A percentile compares a stretch with the other conserved stretches of the same genome.
phyloP scores from a whole-genome alignment of 2,329 filamentous ascomycete genomes.

The Ampelomyces quisqualis region DNA sequence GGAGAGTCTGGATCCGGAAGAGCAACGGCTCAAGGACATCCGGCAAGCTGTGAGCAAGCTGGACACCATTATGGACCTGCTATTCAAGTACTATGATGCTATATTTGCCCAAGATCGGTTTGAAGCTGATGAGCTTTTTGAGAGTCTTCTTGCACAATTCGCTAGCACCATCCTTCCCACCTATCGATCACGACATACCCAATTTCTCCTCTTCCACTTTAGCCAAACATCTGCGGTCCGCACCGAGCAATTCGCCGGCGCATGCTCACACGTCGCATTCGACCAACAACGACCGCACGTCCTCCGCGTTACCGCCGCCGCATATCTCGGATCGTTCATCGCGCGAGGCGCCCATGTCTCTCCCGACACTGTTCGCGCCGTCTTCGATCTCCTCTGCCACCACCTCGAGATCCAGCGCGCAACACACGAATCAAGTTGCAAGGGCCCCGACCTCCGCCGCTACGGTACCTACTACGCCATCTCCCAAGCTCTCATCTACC shows the following conservation, averaged over 20 bases:
- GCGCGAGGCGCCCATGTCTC: constrained; percentile 83
- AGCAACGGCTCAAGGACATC: constrained; percentile 65
- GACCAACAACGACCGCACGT: constrained; percentile 65
- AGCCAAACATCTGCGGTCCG: constrained; percentile 77
- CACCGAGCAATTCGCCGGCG: constrained; percentile 78
- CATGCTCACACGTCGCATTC: constrained; percentile 71
- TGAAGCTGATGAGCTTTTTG: constrained; percentile 71
- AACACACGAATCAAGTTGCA: constrained; percentile 71
- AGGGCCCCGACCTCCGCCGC: constrained; percentile 79
- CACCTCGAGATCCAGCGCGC: constrained; percentile 75
- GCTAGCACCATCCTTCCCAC: constrained; percentile 84
- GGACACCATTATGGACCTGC: constrained; percentile 81
- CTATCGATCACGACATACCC: constrained; percentile 87
- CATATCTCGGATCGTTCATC: constrained; percentile 93
- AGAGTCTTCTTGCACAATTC: constrained; percentile 81
- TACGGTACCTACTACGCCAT: constrained; percentile 85
- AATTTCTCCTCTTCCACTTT: constrained; percentile 96
- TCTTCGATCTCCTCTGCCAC: constrained; percentile 75
- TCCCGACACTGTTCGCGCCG: constrained; percentile 72
- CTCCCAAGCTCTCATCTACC: constrained; percentile 87
- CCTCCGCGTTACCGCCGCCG: constrained; percentile 78
- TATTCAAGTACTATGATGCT: constrained; percentile 80
- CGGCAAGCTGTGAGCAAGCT: constrained; percentile 87
- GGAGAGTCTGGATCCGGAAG: constrained; percentile 57
- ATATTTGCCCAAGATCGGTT: constrained; percentile 65